Conservation (phyloP, 1,284 basidiomycete species). For the Coniferiporia weirii region DNA sequence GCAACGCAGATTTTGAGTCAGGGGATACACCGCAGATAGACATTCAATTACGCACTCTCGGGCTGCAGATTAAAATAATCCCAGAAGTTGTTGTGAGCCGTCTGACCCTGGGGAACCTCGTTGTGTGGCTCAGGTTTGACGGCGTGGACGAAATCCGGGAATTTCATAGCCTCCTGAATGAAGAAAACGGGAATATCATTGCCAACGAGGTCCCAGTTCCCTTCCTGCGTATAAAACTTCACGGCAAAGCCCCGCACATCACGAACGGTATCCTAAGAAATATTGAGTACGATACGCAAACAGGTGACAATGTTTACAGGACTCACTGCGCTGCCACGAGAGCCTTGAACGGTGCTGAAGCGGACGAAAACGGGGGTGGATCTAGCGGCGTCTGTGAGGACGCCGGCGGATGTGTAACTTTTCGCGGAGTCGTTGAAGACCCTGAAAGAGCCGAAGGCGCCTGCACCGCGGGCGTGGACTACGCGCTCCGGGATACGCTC, state of each 20-base stretch:
- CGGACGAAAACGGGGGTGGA: conserved; percentile 73
- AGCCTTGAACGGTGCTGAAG: conserved; percentile 79
- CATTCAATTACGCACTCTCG: conserved; percentile 38
- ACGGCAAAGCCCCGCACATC: conserved; percentile 82
- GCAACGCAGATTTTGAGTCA: conserved; percentile 20
- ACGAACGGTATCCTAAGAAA: conserved; percentile 64
- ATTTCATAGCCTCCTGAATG: conserved; percentile 81
- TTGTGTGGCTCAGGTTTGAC: conserved; percentile 78
- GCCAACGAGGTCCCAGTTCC: conserved; percentile 81
- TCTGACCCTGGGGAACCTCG: conserved; percentile 60
- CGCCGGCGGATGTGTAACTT: conserved; percentile 61
- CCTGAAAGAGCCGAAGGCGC: conserved; percentile 78
- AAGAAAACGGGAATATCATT: conserved; percentile 81
- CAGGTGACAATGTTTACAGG: neutral
- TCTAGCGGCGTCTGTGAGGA: conserved; percentile 67
- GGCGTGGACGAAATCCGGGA: conserved; percentile 78
- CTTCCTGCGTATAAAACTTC: conserved; percentile 76
- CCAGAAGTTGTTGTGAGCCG: conserved; percentile 80
- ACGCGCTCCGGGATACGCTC: conserved; percentile 77
- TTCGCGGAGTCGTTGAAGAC: conserved; percentile 58
- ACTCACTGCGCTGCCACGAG: conserved; percentile 64
- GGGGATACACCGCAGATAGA: neutral
- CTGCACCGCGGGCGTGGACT: conserved; percentile 74
- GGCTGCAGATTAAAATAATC: conserved; percentile 67
- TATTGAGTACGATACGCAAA: neutral